Conservation (phyloP, 1,284 basidiomycete species). For the Calocybe gambosa region DNA sequence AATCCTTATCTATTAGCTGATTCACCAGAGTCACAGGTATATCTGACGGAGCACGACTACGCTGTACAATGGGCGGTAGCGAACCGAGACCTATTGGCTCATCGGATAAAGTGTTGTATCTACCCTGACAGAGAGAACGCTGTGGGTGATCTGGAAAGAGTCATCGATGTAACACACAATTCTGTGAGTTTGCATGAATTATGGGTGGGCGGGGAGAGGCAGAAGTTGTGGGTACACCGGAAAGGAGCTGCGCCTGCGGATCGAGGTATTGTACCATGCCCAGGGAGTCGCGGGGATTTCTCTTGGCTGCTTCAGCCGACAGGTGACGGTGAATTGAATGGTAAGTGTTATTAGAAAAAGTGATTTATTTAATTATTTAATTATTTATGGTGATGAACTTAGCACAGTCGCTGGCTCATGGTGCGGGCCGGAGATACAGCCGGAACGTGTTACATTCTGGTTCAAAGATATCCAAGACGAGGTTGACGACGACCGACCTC, state of each 20-base stretch:
- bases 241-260: constrained; percentile 34
- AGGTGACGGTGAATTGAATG: constrained; percentile 30
- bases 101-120: constrained; percentile 29
- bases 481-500: constrained; percentile 26
- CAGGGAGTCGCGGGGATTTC: constrained; percentile 31
- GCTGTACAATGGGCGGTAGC: constrained; percentile 32
- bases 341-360: constrained; percentile 19
- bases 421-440: constrained; percentile 30
- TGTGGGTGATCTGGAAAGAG: constrained; percentile 21
- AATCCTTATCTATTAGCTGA: constrained; percentile 27
- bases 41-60: constrained; percentile 30
- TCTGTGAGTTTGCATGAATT: constrained; percentile 25
- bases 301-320: constrained; percentile 29
- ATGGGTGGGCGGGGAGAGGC: constrained; percentile 13
- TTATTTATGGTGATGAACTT: too few relatives aligned
- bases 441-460: constrained; percentile 27
- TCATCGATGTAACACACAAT: constrained; percentile 36
- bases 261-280: constrained; percentile 29
- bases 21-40: constrained; percentile 22
- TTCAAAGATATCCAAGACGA: constrained; percentile 23
- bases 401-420: constrained; percentile 33
- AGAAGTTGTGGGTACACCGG: constrained; percentile 29
- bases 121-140: constrained; percentile 10
- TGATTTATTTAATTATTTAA: too few relatives aligned
- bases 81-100: constrained; percentile 32